These are phyloP conservation scores for Typha latifolia DNA, from an alignment of 176 grass and related monocot genomes.

Conservation along the genomic window DNA sequence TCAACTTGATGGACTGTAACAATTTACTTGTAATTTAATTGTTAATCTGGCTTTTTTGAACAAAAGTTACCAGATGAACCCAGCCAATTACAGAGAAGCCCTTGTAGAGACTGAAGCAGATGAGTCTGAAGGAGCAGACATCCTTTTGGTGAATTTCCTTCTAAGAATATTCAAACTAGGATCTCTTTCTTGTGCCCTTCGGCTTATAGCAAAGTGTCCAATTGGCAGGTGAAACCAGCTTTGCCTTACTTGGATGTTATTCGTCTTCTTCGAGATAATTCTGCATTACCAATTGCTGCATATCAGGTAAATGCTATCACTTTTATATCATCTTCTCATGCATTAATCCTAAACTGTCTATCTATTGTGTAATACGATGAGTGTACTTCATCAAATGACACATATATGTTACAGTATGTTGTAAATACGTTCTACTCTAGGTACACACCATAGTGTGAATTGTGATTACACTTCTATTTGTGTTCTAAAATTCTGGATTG, in stretches of 20 bases:
- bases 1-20: slow-evolving; percentile 2
- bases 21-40: slow-evolving; percentile 23
- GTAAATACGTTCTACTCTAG: no score
- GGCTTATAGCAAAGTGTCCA: neutral
- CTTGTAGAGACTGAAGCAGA: slow-evolving; percentile 83
- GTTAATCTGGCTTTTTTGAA: slow-evolving; percentile 4
- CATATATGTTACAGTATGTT: neutral
- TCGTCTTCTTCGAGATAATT: slow-evolving; percentile 86
- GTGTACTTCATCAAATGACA: neutral
- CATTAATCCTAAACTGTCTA: neutral
- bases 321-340: neutral
- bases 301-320: slow-evolving; percentile 50
- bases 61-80: slow-evolving; percentile 96
- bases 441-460: no score
- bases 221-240: slow-evolving; percentile 76
- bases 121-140: slow-evolving; percentile 91
- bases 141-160: slow-evolving; percentile 54
- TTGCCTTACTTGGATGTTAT: slow-evolving; percentile 90
- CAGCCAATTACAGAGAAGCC: slow-evolving; percentile 95
- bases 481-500: no score
- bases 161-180: neutral
- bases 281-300: slow-evolving; percentile 84
- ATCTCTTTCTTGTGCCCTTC: neutral
- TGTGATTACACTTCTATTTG: no score
- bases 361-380: neutral